phyloP scores from a whole-genome alignment of 257 asterid genomes.

The Primulina tabacum region DNA sequence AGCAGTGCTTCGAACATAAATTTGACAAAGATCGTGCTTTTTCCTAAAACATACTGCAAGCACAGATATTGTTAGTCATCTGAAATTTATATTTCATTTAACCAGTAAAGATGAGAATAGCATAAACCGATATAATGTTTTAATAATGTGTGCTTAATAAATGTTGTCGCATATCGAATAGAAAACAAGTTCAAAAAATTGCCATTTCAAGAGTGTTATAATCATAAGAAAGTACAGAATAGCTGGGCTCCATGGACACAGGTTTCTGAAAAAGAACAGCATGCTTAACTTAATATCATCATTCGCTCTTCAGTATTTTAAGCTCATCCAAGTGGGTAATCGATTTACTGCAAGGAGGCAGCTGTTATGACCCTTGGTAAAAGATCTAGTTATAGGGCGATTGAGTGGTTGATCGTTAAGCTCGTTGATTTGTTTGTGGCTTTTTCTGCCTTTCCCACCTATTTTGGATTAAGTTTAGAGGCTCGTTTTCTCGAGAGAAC shows the following conservation, averaged over 20 bases:
- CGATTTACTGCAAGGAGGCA: constrained; percentile 1
- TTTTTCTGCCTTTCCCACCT: no score
- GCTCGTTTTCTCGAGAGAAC: no score
- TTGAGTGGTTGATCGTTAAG: no score
- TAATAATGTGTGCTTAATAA: no score
- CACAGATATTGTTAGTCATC: constrained; percentile 21
- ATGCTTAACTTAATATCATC: background rate
- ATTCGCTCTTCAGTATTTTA: background rate
- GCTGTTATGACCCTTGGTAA: background rate
- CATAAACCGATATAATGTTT: background rate
- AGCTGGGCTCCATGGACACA: background rate
- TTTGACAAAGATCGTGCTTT: constrained; percentile 58
- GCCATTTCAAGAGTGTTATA: background rate
- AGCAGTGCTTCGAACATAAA: constrained; percentile 90
- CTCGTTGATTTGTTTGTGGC: no score
- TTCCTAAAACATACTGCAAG: constrained; percentile 62
- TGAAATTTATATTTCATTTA: background rate
- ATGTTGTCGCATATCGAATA: no score
- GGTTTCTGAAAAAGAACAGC: background rate
- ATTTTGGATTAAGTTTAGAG: no score
- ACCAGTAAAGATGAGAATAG: background rate
- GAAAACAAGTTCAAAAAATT: no score
- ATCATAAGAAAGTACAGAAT: background rate
- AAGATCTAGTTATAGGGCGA: no score
- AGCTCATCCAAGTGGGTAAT: background rate